Evolutionary conservation across 1,284 basidiomycete species (phyloP).

Genomic region (Sphaerobolus stellatus): DNA sequence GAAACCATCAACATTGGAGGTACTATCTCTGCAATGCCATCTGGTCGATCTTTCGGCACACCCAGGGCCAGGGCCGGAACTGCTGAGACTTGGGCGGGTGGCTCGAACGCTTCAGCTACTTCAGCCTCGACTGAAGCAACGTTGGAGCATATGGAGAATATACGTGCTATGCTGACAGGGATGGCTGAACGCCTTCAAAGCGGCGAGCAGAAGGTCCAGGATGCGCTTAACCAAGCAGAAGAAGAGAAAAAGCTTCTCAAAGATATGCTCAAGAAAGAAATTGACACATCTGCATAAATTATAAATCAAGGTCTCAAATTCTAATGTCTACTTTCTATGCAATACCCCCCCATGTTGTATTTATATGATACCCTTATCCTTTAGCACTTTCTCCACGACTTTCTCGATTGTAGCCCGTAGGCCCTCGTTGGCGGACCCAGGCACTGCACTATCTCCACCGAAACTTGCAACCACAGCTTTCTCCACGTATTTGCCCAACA

Average conservation of each 20-base stretch:
- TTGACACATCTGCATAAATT: neutral
- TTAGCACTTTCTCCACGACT: conserved; percentile 67
- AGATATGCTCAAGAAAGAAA: conserved; percentile 1
- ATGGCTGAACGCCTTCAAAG: conserved; percentile 72
- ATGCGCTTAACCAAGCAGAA: conserved; percentile 62
- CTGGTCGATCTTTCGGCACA: neutral
- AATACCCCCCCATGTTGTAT: neutral
- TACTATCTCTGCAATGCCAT: neutral
- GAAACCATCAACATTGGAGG: conserved; percentile 10
- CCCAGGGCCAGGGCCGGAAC: neutral
- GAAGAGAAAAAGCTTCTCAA: conserved; percentile 5
- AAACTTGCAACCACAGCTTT: conserved; percentile 79
- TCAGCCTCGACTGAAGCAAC: conserved; percentile 28
- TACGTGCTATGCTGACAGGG: conserved; percentile 66
- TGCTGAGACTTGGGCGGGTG: neutral
- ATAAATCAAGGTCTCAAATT: neutral
- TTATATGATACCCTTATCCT: conserved; percentile 41
- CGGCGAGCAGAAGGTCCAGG: conserved; percentile 60
- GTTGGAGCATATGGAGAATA: conserved; percentile 64
- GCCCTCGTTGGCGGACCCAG: conserved; percentile 43
- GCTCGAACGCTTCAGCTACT: conserved; percentile 11
- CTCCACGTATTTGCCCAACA: conserved; percentile 85
- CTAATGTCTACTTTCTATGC: neutral
- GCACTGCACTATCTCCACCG: conserved; percentile 41
- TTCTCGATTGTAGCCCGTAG: conserved; percentile 66